Percentiles rank a stretch among this genome's conserved stretches.
Conservation (phyloP, 805 yeast genomes). For the Suhomyces faveliae region DNA sequence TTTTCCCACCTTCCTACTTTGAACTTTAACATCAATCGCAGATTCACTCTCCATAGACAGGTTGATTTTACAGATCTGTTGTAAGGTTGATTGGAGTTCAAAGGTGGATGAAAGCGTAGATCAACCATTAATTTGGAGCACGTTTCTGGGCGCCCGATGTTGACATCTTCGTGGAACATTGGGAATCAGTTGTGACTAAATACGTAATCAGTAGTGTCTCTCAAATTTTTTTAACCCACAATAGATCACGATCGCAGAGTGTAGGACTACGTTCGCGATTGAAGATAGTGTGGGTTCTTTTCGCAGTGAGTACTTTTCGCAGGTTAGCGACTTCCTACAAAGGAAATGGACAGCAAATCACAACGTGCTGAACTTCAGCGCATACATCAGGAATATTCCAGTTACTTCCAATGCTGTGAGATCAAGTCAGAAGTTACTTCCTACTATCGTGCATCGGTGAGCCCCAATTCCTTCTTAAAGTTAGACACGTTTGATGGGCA, state of each 20-base stretch:
- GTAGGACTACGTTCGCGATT: background rate
- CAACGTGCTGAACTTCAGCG: constrained; percentile 19
- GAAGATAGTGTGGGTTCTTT: background rate
- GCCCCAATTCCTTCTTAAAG: background rate
- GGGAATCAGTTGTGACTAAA: constrained; percentile 49
- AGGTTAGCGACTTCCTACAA: no score
- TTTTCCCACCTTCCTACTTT: background rate
- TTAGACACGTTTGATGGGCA: background rate
- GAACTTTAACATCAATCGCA: constrained; percentile 39
- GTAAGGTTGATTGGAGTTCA: constrained; percentile 23
- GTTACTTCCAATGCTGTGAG: constrained; percentile 18
- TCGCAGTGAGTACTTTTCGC: no score
- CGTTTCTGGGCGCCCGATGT: constrained; percentile 49
- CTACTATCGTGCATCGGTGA: background rate
- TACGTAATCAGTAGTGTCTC: constrained; percentile 8
- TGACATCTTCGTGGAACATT: constrained; percentile 39
- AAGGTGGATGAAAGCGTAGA: constrained; percentile 38
- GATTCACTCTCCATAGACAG: constrained; percentile 29
- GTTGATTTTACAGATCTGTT: constrained; percentile 11
- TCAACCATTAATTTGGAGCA: constrained; percentile 37
- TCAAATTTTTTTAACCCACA: no score
- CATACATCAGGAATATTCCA: constrained; percentile 21
- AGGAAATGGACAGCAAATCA: constrained; percentile 3
- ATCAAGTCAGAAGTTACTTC: background rate
- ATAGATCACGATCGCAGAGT: background rate